phyloP scores from a whole-genome alignment of 441 rosid genomes.

The Flueggea neowawraea region DNA sequence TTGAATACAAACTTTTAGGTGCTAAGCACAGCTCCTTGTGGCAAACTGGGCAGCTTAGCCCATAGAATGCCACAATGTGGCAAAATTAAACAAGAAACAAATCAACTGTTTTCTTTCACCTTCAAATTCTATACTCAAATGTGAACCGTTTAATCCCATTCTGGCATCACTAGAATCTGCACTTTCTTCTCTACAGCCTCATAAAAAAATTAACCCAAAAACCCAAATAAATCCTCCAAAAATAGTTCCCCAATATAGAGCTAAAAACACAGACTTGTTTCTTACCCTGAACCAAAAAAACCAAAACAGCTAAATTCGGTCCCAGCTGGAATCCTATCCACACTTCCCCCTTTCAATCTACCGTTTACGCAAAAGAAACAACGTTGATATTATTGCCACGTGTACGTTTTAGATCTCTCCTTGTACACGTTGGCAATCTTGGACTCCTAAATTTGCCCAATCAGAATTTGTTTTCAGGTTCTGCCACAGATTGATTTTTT shows the following conservation, averaged over 20 bases:
- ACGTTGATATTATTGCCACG: slow-evolving; percentile 33
- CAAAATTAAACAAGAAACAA: not conserved
- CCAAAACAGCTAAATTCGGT: not conserved
- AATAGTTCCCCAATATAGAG: slow-evolving; percentile 10
- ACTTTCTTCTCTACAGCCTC: slow-evolving; percentile 10
- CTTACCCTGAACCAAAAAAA: not conserved
- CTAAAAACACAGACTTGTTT: slow-evolving; percentile 39
- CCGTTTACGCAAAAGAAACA: not conserved
- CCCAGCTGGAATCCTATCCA: slow-evolving; percentile 7
- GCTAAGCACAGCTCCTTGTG: no score
- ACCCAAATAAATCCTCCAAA: not conserved
- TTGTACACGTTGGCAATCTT: slow-evolving; percentile 40
- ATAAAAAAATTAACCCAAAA: not conserved
- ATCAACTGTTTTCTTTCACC: not conserved
- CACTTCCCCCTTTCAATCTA: not conserved
- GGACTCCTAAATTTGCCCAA: slow-evolving; percentile 10
- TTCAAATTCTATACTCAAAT: slow-evolving; percentile 4
- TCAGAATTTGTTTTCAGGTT: not conserved
- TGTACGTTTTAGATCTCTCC: slow-evolving; percentile 34
- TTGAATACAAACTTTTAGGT: no score
- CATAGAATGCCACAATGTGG: not conserved
- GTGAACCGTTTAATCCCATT: slow-evolving; percentile 10
- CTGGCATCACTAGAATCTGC: slow-evolving; percentile 17
- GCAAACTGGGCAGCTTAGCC: not conserved
- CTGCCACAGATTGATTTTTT: slow-evolving; percentile 11